These are phyloP conservation scores for Diplodia intermedia DNA, from an alignment of 2,329 filamentous ascomycete species.

Conservation along the genomic window DNA sequence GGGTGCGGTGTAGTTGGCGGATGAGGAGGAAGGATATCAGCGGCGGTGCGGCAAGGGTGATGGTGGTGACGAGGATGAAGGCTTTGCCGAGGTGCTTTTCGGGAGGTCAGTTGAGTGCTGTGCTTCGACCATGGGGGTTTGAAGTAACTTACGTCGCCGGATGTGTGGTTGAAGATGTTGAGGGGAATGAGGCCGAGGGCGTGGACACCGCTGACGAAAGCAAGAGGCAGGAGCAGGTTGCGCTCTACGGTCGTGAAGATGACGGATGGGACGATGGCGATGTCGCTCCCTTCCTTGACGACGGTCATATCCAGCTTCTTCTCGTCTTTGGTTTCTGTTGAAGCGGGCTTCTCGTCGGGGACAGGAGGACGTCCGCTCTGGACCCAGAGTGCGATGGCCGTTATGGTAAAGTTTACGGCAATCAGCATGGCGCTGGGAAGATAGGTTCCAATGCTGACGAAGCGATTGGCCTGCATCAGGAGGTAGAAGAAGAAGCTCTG, in stretches of 20 bases:
- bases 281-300: conserved; percentile 45
- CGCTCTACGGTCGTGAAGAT: conserved; percentile 61
- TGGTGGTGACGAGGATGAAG: conserved; percentile 44
- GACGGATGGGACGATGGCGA: conserved; percentile 49
- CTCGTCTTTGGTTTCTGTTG: conserved; percentile 45
- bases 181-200: conserved; percentile 80
- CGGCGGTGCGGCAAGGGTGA: conserved; percentile 45
- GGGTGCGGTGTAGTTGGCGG: conserved; percentile 55
- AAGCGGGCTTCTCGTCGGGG: conserved; percentile 39
- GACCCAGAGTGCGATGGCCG: conserved; percentile 93
- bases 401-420: conserved; percentile 93
- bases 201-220: conserved; percentile 75
- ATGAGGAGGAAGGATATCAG: conserved; percentile 41
- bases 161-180: conserved; percentile 81
- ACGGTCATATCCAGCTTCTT: conserved; percentile 47
- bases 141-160: conserved; percentile 68
- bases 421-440: conserved; percentile 97
- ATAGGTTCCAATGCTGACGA: conserved; percentile 98
- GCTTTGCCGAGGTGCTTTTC: conserved; percentile 37
- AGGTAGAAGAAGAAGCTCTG: conserved; percentile 99
- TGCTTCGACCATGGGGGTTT: conserved; percentile 53
- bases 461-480: conserved; percentile 86
- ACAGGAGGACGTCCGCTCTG: conserved; percentile 68
- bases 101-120: conserved; percentile 37
- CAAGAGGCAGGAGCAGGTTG: conserved; percentile 74